Percentiles rank a stretch among this genome's conserved stretches.
Conservation (phyloP, 2,329 filamentous ascomycete species). For the Akanthomyces muscarius region DNA sequence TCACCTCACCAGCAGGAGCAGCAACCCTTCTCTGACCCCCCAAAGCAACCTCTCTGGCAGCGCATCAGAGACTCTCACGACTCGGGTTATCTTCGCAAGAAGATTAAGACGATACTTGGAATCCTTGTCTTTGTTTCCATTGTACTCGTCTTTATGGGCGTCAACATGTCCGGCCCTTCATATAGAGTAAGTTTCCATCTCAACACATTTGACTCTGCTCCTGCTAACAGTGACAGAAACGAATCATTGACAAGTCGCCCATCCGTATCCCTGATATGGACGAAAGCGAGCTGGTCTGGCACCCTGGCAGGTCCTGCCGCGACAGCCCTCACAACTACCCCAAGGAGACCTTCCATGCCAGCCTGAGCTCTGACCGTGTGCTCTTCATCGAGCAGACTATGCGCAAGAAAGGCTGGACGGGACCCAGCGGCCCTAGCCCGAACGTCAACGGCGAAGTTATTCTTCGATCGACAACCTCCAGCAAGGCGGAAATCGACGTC, state of each 20-base stretch:
- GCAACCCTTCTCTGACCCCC: conserved; percentile 40
- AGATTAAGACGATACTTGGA: conserved; percentile 29
- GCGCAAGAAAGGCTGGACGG: conserved; percentile 21
- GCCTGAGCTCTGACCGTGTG: conserved; percentile 33
- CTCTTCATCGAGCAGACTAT: conserved; percentile 40
- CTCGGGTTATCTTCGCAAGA: conserved; percentile 24
- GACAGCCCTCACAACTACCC: conserved; percentile 23
- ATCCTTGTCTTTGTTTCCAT: conserved; percentile 33
- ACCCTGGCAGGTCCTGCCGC: conserved; percentile 25
- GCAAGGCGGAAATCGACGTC: conserved; percentile 37
- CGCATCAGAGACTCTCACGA: conserved; percentile 25
- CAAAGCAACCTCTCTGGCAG: conserved; percentile 26
- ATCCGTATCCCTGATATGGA: conserved; percentile 24
- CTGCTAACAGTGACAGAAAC: conserved; percentile 19
- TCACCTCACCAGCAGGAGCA: conserved; percentile 43
- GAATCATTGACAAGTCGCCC: conserved; percentile 24
- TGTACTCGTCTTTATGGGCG: conserved; percentile 27
- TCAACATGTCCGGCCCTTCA: conserved; percentile 18
- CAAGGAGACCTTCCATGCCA: conserved; percentile 24
- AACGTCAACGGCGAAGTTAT: conserved; percentile 43
- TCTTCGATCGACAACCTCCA: conserved; percentile 35
- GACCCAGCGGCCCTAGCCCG: conserved; percentile 26
- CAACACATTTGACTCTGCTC: not conserved
- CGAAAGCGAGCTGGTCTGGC: conserved; percentile 26
- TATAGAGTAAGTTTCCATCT: conserved; percentile 29